phyloP scores from a whole-genome alignment of 352 stramenopile species.

The Phytopythium cucurbitacearum region DNA sequence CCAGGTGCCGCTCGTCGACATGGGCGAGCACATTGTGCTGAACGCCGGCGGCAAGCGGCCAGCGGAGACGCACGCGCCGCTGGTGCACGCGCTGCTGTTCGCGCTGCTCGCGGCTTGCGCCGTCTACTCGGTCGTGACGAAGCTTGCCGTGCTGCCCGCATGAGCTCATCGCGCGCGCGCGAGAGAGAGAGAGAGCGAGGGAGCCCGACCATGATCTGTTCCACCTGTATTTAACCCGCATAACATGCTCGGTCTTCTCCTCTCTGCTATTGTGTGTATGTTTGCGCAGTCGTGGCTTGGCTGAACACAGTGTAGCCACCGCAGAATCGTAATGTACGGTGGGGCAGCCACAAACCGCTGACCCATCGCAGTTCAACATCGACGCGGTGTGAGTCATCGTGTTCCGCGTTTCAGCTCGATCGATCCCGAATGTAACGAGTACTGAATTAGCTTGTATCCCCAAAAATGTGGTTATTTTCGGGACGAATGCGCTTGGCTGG shows the following conservation, averaged over 20 bases:
- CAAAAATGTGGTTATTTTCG: background rate
- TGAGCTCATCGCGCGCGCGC: constrained; percentile 1
- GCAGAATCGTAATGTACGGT: too few relatives aligned
- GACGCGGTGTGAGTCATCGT: constrained; percentile 3
- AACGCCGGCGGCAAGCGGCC: constrained; percentile 26
- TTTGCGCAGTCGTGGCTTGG: too few relatives aligned
- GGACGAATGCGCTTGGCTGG: background rate
- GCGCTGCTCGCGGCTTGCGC: constrained; percentile 12
- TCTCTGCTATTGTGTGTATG: too few relatives aligned
- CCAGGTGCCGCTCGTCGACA: constrained; percentile 41
- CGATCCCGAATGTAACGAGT: background rate
- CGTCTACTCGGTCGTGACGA: constrained; percentile 21
- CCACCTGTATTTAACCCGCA: too few relatives aligned
- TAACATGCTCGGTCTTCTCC: too few relatives aligned
- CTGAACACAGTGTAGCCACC: too few relatives aligned
- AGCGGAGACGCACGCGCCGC: constrained; percentile 14
- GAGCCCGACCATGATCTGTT: background rate
- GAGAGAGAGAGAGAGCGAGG: background rate
- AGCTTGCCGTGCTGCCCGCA: background rate
- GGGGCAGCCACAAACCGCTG: too few relatives aligned
- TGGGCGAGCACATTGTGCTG: constrained; percentile 57
- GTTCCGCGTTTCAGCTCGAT: background rate
- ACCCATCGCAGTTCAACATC: too few relatives aligned
- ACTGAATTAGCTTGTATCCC: too few relatives aligned
- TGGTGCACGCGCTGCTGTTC: constrained; percentile 18